These are phyloP conservation scores for Kregervanrija delftensis DNA, from an alignment of 805 yeast species.

Conservation along the genomic window DNA sequence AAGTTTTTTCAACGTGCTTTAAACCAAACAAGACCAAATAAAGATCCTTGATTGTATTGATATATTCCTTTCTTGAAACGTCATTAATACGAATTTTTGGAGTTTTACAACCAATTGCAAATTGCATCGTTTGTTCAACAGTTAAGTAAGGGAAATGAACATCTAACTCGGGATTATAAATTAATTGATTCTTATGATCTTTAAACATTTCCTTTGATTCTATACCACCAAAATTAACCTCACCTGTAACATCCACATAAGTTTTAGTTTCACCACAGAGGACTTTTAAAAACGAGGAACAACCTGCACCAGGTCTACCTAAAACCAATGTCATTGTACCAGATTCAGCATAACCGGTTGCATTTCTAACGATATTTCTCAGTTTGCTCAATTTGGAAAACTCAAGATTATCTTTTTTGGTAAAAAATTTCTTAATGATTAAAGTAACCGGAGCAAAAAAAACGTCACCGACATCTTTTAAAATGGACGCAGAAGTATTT, in stretches of 20 bases:
- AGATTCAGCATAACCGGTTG: conserved; percentile 28
- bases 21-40: conserved; percentile 49
- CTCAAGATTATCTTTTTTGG: conserved; percentile 17
- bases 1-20: conserved; percentile 52
- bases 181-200: conserved; percentile 36
- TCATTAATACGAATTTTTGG: conserved; percentile 41
- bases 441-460: conserved; percentile 24
- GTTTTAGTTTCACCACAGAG: conserved; percentile 39
- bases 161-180: conserved; percentile 51
- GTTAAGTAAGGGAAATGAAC: conserved; percentile 47
- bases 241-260: conserved; percentile 32
- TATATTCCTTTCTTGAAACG: conserved; percentile 33
- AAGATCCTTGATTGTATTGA: conserved; percentile 37
- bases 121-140: conserved; percentile 47
- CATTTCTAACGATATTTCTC: conserved; percentile 16
- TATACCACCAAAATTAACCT: conserved; percentile 41
- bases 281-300: conserved; percentile 46
- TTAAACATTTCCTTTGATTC: conserved; percentile 39
- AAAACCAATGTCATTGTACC: conserved; percentile 50
- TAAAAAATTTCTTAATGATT: conserved; percentile 3
- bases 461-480: conserved; percentile 40
- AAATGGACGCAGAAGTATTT: conserved; percentile 39
- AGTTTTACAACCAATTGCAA: conserved; percentile 50
- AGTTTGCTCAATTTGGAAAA: conserved; percentile 11
- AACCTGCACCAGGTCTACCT: conserved; percentile 60